Percentiles rank a stretch among this genome's conserved stretches.
phyloP scores from a whole-genome alignment of 2,329 filamentous ascomycete species.

The Xylaria sp. region DNA sequence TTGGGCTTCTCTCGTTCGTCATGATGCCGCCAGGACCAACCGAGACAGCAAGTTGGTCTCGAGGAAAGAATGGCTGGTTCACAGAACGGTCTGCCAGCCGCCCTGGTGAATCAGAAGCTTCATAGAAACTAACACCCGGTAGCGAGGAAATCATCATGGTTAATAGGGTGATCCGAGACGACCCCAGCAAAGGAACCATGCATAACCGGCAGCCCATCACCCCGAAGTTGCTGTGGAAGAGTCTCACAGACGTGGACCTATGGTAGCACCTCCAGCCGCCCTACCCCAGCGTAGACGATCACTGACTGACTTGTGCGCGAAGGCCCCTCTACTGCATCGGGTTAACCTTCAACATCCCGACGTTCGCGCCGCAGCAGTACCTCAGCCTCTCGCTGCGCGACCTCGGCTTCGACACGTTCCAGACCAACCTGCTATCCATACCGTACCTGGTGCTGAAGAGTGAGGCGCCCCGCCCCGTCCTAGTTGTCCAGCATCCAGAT shows the following conservation, averaged over 20 bases:
- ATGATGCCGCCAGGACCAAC: conserved; percentile 52
- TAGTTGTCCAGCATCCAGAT: too few species aligned
- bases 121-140: background rate
- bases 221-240: conserved; percentile 48
- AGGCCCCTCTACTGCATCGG: conserved; percentile 43
- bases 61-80: conserved; percentile 57
- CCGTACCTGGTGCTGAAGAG: conserved; percentile 42
- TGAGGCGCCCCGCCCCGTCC: too few species aligned
- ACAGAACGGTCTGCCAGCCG: conserved; percentile 43
- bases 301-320: conserved; percentile 4
- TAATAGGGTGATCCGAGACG: conserved; percentile 58
- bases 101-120: background rate
- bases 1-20: conserved; percentile 54
- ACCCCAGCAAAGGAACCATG: conserved; percentile 59
- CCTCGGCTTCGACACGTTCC: conserved; percentile 55
- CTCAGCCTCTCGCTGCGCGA: conserved; percentile 54
- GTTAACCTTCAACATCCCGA: conserved; percentile 52
- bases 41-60: conserved; percentile 52
- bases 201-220: conserved; percentile 59
- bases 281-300: background rate
- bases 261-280: conserved; percentile 37
- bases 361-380: conserved; percentile 48
- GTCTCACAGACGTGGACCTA: conserved; percentile 56
- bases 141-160: conserved; percentile 59
- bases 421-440: conserved; percentile 60